A percentile compares a stretch with the other conserved stretches of the same genome.
Conservation (phyloP, 2,329 filamentous ascomycete species). For the Penicillium sp. region DNA sequence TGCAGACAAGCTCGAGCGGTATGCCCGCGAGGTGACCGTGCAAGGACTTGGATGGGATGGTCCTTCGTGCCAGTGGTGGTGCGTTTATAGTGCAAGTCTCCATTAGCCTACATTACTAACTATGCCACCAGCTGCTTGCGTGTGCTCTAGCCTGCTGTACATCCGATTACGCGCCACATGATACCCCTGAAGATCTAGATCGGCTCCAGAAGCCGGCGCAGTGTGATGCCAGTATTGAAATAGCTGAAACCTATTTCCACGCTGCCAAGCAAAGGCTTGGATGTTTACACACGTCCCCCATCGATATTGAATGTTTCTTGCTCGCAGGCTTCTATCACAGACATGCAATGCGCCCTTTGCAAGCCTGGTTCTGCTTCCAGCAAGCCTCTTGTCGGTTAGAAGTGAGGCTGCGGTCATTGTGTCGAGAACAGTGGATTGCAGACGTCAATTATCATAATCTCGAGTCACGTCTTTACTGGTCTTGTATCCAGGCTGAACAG, state of each 20-base stretch:
- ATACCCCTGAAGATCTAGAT: slow-evolving; percentile 19
- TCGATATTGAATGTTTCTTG: slow-evolving; percentile 23
- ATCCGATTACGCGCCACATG: slow-evolving; percentile 14
- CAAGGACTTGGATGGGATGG: slow-evolving; percentile 23
- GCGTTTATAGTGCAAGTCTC: slow-evolving; percentile 1
- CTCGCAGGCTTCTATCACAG: slow-evolving; percentile 22
- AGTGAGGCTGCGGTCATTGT: slow-evolving; percentile 20
- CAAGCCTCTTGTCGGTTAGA: slow-evolving; percentile 24
- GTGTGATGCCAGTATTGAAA: slow-evolving; percentile 17
- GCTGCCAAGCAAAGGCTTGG: slow-evolving; percentile 23
- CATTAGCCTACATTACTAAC: neutral
- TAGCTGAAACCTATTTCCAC: slow-evolving; percentile 22
- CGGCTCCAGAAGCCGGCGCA: slow-evolving; percentile 11
- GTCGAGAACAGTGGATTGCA: slow-evolving; percentile 21
- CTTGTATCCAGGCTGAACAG: slow-evolving; percentile 25
- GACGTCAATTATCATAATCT: slow-evolving; percentile 22
- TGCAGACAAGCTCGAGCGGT: slow-evolving; percentile 16
- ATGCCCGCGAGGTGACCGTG: slow-evolving; percentile 20
- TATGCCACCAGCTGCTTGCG: slow-evolving; percentile 15
- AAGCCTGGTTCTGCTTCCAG: slow-evolving; percentile 25
- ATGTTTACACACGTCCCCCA: slow-evolving; percentile 19
- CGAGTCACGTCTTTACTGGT: slow-evolving; percentile 24
- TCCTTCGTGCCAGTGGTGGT: slow-evolving; percentile 25
- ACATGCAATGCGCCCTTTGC: slow-evolving; percentile 19
- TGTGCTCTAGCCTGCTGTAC: slow-evolving; percentile 21